A percentile compares a stretch with the other conserved stretches of the same genome.
These are phyloP conservation scores for Cinchona pubescens DNA, from an alignment of 257 asterid species.

Conservation along the genomic window DNA sequence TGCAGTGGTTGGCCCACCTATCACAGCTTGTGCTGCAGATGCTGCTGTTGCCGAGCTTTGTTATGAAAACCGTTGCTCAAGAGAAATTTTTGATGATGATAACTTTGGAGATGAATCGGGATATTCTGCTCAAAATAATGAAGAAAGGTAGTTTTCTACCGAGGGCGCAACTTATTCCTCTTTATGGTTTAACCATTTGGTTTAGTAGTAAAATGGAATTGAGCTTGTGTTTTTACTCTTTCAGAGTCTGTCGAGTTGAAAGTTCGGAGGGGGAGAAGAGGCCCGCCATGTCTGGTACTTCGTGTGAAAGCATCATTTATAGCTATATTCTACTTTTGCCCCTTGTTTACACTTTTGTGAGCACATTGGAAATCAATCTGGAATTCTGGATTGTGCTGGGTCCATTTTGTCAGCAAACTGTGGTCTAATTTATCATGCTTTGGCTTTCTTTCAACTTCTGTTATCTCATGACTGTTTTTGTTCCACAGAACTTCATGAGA, in stretches of 20 bases:
- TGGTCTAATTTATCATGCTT: conserved; percentile 4
- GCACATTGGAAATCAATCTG: neutral
- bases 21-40: conserved; percentile 77
- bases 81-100: conserved; percentile 66
- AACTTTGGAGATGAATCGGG: conserved; percentile 29
- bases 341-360: neutral
- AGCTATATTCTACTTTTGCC: neutral
- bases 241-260: conserved; percentile 43
- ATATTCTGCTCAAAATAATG: conserved; percentile 38
- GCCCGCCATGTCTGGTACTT: conserved; percentile 49
- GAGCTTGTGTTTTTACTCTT: conserved; percentile 13
- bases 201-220: neutral
- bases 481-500: conserved; percentile 38
- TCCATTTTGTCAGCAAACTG: conserved; percentile 10
- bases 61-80: conserved; percentile 79
- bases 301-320: neutral
- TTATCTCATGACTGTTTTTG: conserved; percentile 9
- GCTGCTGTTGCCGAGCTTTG: conserved; percentile 92
- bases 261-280: conserved; percentile 36
- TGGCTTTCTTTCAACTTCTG: conserved; percentile 10
- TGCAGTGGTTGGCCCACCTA: conserved; percentile 64
- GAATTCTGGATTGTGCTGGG: neutral
- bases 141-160: conserved; percentile 42
- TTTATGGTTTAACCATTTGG: neutral
- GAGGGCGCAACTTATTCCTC: neutral